phyloP scores from a whole-genome alignment of 2,329 filamentous ascomycete genomes.

The Penicillium hordei region DNA sequence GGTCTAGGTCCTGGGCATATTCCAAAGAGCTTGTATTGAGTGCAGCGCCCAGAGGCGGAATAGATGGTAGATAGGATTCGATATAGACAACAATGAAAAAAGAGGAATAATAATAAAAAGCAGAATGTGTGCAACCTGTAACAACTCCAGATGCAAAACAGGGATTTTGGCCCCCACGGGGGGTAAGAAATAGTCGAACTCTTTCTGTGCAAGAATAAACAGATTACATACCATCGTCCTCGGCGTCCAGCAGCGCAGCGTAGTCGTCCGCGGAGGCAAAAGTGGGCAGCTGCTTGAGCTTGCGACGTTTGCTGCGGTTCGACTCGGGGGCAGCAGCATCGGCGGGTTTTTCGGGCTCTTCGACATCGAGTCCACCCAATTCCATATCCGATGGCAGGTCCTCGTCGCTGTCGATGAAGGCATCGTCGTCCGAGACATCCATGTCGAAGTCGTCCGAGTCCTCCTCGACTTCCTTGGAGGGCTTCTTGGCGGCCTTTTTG shows the following conservation, averaged over 20 bases:
- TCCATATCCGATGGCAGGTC: conserved; percentile 54
- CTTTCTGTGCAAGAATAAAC: conserved; percentile 4
- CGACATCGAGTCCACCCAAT: conserved; percentile 43
- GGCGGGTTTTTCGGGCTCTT: conserved; percentile 40
- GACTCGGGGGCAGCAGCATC: conserved; percentile 45
- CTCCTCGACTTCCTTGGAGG: conserved; percentile 44
- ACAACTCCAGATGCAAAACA: conserved; percentile 10
- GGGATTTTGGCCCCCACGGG: not conserved
- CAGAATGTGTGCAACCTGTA: conserved; percentile 1
- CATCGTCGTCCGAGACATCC: conserved; percentile 48
- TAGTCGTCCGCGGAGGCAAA: conserved; percentile 96
- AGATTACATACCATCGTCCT: conserved; percentile 54
- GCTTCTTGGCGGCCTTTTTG: conserved; percentile 28
- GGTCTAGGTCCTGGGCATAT: not conserved
- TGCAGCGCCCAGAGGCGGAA: not conserved
- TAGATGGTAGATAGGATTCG: not conserved
- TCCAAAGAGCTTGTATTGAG: not conserved
- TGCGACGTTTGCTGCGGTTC: conserved; percentile 67
- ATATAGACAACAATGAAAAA: conserved; percentile 4
- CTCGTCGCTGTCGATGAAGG: conserved; percentile 55
- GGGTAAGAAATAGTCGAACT: not conserved
- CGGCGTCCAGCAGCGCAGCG: conserved; percentile 74
- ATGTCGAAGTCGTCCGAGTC: conserved; percentile 57
- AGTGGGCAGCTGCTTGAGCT: conserved; percentile 82
- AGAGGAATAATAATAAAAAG: not conserved